Conservation (phyloP, 1,139 yeast genomes). For the Pneumocystis canis region DNA sequence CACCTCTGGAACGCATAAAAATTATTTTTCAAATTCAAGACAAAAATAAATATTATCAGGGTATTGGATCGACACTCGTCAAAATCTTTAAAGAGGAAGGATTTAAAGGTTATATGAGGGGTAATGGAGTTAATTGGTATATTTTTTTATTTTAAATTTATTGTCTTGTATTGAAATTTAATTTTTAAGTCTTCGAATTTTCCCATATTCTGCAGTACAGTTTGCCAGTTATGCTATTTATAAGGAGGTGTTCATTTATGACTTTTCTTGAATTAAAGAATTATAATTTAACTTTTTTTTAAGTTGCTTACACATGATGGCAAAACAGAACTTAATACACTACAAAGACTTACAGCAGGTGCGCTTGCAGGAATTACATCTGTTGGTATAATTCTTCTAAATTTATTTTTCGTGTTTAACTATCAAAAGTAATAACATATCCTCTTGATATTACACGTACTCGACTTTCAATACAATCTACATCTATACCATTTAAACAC, state of each 20-base stretch:
- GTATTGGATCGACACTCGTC: slow-evolving; percentile 58
- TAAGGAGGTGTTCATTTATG: slow-evolving; percentile 29
- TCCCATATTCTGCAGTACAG: slow-evolving; percentile 93
- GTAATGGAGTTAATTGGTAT: slow-evolving; percentile 61
- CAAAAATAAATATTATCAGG: slow-evolving; percentile 47
- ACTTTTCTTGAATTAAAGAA: background rate
- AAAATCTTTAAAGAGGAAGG: slow-evolving; percentile 87
- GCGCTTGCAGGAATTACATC: slow-evolving; percentile 69
- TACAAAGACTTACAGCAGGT: slow-evolving; percentile 60
- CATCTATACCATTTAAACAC: slow-evolving; percentile 22
- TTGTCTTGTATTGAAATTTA: background rate
- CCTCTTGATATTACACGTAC: slow-evolving; percentile 88
- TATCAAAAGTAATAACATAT: slow-evolving; percentile 45
- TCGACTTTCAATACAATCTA: slow-evolving; percentile 77
- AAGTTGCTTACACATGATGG: slow-evolving; percentile 25
- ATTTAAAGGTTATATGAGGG: slow-evolving; percentile 71
- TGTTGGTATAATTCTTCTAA: slow-evolving; percentile 27
- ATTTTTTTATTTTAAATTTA: background rate
- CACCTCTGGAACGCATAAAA: slow-evolving; percentile 90
- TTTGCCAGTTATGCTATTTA: slow-evolving; percentile 69
- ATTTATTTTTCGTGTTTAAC: background rate
- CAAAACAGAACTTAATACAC: slow-evolving; percentile 30
- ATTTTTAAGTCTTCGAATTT: slow-evolving; percentile 61
- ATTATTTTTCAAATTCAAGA: slow-evolving; percentile 84
- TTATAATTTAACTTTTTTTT: background rate